Base-by-base conservation (phyloP, 768 basidiomycete genomes). In the Paxillus involutus region DNA sequence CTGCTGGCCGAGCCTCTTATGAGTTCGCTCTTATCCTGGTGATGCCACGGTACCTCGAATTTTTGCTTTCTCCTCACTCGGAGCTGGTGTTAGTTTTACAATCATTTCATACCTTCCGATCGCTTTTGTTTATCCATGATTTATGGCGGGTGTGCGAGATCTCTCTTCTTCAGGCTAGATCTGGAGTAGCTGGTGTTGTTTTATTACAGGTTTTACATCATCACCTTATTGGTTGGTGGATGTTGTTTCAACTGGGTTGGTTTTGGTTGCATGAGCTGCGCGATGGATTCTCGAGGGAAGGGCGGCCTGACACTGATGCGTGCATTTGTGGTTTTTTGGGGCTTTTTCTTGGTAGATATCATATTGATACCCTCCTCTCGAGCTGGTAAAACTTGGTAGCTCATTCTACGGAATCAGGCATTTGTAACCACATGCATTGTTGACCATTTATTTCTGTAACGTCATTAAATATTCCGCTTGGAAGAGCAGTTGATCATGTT, bases 1-100 rank as follows among this genome's bases (percentile, higher is more conserved):
- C 29, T 26, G 74, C 77, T 46, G 79, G 77, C 65, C 57, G 75
- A 60, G 49, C 69, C 49, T 50, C 48, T 46, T 49, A 26, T 40
- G 24, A 32, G 47, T 40, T 37, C 52, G 54, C 37, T 32, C 19
- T 21, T 47, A 51, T 65, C 66, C 69, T 61, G 59, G 69, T 32
- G 64, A 72, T 60, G 42, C 44, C 40, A 21, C 36, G 14, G 37
- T 46, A 39, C 47, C 9, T 36, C 21, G 29, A 40, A 35, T 53
- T 26, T 24, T 26, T 29, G 13, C 21, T 50, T 45, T 37, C 35
- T 30, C 44, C 16, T 11, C 32, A 14, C 30, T 44, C 14, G 59
- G 56, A 58, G 61, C 65, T 57, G 60, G 55, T 19, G 26, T 26
- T 26, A 6, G 26, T 50, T 30, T 40, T 54, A 50, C 44, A 29